Percentiles rank a stretch among this genome's conserved stretches.
These are phyloP conservation scores for Metschnikowia santaceciliae DNA, from an alignment of 805 yeast genomes.

Conservation along the genomic window DNA sequence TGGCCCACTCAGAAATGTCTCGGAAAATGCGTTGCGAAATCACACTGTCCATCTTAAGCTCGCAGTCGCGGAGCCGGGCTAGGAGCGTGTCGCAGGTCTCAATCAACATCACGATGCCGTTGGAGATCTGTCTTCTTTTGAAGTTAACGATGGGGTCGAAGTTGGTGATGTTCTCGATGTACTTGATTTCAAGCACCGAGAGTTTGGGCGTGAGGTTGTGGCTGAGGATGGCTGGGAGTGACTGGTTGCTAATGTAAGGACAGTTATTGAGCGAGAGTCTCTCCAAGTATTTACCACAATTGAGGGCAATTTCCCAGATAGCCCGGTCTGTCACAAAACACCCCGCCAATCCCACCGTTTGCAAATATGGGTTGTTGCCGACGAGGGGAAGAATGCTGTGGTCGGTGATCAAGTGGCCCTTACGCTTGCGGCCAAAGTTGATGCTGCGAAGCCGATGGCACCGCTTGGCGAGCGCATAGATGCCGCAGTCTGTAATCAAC, in stretches of 20 bases:
- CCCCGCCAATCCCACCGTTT: conserved; percentile 86
- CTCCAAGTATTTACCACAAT: conserved; percentile 46
- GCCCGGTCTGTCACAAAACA: conserved; percentile 73
- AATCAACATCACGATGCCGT: conserved; percentile 52
- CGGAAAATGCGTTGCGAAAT: conserved; percentile 54
- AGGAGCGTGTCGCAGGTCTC: conserved; percentile 78
- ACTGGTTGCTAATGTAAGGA: conserved; percentile 50
- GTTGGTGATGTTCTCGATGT: conserved; percentile 52
- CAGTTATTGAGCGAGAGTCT: conserved; percentile 78
- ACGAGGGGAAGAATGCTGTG: conserved; percentile 57
- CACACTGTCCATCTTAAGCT: conserved; percentile 51
- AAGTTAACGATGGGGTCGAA: conserved; percentile 65
- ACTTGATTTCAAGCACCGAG: conserved; percentile 74
- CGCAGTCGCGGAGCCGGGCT: conserved; percentile 55
- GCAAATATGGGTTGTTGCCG: conserved; percentile 47
- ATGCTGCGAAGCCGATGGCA: conserved; percentile 57
- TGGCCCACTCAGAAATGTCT: conserved; percentile 65
- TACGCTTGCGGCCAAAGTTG: conserved; percentile 75
- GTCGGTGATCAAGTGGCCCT: conserved; percentile 68
- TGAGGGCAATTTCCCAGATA: conserved; percentile 72
- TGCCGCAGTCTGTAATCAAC: conserved; percentile 67
- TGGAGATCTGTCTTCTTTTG: conserved; percentile 48
- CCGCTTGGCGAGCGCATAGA: conserved; percentile 58
- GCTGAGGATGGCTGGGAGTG: conserved; percentile 47
- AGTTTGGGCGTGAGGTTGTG: conserved; percentile 40